Conservation (phyloP, 192 early-diverging fungal species). For the Thamnidium elegans region DNA sequence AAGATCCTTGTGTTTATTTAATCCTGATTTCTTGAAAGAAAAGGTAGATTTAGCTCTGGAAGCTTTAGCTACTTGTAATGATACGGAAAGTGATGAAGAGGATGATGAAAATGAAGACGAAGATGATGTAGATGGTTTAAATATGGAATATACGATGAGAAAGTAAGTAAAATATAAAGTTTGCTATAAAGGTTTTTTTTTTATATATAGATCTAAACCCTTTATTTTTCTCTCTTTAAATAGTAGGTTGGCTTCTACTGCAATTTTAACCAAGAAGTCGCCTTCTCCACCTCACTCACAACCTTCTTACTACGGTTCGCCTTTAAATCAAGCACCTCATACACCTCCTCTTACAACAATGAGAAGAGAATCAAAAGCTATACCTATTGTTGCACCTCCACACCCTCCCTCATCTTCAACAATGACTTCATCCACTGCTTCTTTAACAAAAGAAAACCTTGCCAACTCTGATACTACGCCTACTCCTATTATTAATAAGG, state of each 20-base stretch:
- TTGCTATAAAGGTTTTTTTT: no score
- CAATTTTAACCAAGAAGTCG: background rate
- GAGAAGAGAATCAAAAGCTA: slow-evolving; percentile 6
- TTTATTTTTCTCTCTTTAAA: background rate
- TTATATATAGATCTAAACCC: no score
- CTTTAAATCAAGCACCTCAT: no score
- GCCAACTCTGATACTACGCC: background rate
- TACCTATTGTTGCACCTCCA: background rate
- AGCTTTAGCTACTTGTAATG: slow-evolving; percentile 35
- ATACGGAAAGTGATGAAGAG: background rate
- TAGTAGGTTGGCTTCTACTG: background rate
- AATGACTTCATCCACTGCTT: background rate
- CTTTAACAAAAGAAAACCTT: background rate
- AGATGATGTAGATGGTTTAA: slow-evolving; percentile 3
- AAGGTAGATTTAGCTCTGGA: slow-evolving; percentile 35
- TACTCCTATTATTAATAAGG: slow-evolving; percentile 18
- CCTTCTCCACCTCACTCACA: no score
- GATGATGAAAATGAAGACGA: slow-evolving; percentile 23
- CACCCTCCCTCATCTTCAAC: background rate
- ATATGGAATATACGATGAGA: background rate
- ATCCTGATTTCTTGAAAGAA: slow-evolving; percentile 38
- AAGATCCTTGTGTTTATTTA: slow-evolving; percentile 44
- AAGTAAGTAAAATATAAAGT: background rate
- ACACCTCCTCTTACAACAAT: no score
- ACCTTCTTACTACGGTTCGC: no score